These are phyloP conservation scores for Capsella rubella DNA, from an alignment of 441 rosid genomes.

Conservation along the genomic window DNA sequence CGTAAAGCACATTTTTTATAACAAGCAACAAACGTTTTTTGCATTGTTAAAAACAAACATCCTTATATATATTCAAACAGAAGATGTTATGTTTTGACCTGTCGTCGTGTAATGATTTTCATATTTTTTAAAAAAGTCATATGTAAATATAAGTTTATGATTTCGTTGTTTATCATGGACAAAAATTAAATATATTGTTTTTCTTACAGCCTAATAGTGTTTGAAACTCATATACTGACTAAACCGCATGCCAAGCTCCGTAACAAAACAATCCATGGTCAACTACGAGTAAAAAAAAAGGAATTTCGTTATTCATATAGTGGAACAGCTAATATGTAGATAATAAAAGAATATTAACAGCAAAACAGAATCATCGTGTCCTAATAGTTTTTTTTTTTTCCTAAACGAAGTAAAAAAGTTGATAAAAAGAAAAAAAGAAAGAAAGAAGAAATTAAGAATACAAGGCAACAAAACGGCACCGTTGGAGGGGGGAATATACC, in stretches of 20 bases:
- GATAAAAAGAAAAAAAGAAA: not conserved
- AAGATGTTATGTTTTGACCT: not conserved
- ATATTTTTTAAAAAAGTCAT: not conserved
- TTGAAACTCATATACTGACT: not conserved
- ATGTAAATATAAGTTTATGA: no score
- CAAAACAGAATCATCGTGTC: constrained; percentile 31
- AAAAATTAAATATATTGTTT: no score
- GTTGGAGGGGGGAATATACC: constrained; percentile 38
- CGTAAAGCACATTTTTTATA: not conserved
- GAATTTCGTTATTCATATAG: not conserved
- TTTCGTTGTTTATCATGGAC: not conserved
- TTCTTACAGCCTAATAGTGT: no score
- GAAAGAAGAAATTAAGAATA: not conserved
- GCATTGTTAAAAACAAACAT: not conserved
- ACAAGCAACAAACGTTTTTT: not conserved
- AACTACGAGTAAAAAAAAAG: constrained; percentile 13
- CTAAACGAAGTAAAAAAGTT: constrained; percentile 18
- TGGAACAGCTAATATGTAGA: constrained; percentile 25
- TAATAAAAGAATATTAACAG: constrained; percentile 30
- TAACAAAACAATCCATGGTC: constrained; percentile 31
- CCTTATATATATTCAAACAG: not conserved
- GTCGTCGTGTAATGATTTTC: not conserved
- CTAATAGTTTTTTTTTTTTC: not conserved
- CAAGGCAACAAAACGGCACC: constrained; percentile 15
- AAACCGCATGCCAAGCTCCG: not conserved